Conservation (phyloP, 192 early-diverging fungal genomes). For the Cladochytrium replicatum region DNA sequence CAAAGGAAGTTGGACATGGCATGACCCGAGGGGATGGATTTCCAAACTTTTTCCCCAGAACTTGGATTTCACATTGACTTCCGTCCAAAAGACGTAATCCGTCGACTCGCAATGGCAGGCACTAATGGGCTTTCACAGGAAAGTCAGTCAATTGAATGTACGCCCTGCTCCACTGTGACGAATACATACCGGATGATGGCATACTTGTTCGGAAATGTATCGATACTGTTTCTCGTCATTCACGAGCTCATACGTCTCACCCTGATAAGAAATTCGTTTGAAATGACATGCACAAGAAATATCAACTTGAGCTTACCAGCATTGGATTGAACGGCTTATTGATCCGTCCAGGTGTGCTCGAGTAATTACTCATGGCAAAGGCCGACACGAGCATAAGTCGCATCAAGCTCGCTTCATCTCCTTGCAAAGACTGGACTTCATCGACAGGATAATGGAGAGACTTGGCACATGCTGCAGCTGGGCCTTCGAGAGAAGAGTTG, state of each 20-base stretch:
- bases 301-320: constrained; percentile 29
- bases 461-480: neutral
- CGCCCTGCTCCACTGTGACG: no score
- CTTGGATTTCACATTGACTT: constrained; percentile 76
- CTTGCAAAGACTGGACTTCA: constrained; percentile 10
- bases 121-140: constrained; percentile 52
- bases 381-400: constrained; percentile 73
- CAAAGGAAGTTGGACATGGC: constrained; percentile 68
- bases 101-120: constrained; percentile 79
- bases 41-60: constrained; percentile 82
- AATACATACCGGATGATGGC: constrained; percentile 67
- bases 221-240: constrained; percentile 66
- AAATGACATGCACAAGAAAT: neutral
- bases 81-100: constrained; percentile 73
- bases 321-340: constrained; percentile 83
- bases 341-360: constrained; percentile 65
- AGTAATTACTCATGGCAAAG: constrained; percentile 77
- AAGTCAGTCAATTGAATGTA: no score
- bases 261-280: constrained; percentile 15
- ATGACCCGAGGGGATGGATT: constrained; percentile 67
- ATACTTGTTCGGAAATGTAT: constrained; percentile 80
- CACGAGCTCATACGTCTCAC: constrained; percentile 83
- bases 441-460: constrained; percentile 10
- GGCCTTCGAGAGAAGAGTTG: constrained; percentile 26
- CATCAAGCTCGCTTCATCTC: constrained; percentile 22